Base-by-base conservation (phyloP, 148 eudicot genomes). In the Linanthus parryae region DNA sequence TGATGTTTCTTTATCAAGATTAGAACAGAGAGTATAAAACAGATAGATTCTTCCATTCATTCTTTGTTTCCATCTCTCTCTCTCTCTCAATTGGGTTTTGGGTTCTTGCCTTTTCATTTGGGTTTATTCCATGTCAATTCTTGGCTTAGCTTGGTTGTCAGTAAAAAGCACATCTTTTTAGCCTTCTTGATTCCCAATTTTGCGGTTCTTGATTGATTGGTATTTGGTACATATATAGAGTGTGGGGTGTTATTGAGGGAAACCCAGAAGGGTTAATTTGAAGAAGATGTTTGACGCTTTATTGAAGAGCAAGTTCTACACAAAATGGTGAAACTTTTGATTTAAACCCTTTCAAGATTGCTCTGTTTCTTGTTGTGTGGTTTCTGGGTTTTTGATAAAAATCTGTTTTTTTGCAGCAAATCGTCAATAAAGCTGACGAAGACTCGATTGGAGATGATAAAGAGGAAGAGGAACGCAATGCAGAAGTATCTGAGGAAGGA, bases 401-500 rank as follows among this genome's bases (percentile, higher is more conserved):
- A n/a, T 48, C 15, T 22, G 8, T 23, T n/a, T 22, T 2, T 4
- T 17, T 67, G 44, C 56, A 88, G 99, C 84, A 94, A 94, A 69
- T 53, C 95, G 17, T 57, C 64, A n/a, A 9, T 78, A 28, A 82
- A 53, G 80, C 48, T 74, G 44, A 74, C 75, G 19, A 71, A 52
- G 56, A 59, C 65, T 1, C 63, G 99, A 42, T 49, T 78, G 21
- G 91, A 84, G 26, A 68, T 62, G 65, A 74, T 88, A 46, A 72
- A 51, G 65, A 82, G 73, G 79, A 84, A 79, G 71, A 75, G 96
- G 29, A 74, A 58, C 57, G 85, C 96, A 59, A 84, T 72, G 86
- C 79, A 73, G 84, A 88, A 66, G 67, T 82, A 66, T 56, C 50
- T 84, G 67, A 88, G 69, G 68, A 82, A 80, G 42, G 99, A 94